Percentiles rank a stretch among this genome's conserved stretches.
phyloP scores from a whole-genome alignment of 768 basidiomycete genomes.

The Pulveroboletus sp. region DNA sequence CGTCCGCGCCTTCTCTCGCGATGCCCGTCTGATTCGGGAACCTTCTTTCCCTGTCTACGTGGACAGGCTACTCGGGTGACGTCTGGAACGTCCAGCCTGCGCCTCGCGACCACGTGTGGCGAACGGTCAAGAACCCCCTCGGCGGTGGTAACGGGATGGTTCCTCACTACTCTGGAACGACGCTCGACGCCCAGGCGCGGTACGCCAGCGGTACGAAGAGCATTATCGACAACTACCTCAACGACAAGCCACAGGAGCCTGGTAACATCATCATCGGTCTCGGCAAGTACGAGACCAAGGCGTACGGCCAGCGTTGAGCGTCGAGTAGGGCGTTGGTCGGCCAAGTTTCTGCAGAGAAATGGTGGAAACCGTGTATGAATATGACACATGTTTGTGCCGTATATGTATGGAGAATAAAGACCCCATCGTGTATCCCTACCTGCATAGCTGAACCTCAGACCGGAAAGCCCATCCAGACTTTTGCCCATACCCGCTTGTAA shows the following conservation, averaged over 20 bases:
- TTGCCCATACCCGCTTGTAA: too few species aligned
- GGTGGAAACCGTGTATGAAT: neutral
- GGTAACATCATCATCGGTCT: constrained; percentile 78
- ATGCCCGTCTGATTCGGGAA: neutral
- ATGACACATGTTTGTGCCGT: neutral
- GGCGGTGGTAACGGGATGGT: constrained; percentile 90
- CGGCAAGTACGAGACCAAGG: constrained; percentile 50
- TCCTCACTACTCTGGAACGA: constrained; percentile 84
- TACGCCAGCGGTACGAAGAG: constrained; percentile 71
- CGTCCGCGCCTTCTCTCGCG: neutral
- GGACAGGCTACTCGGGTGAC: constrained; percentile 43
- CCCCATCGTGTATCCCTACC: too few species aligned
- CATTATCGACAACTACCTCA: constrained; percentile 71
- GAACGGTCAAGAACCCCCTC: constrained; percentile 74
- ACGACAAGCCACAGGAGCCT: constrained; percentile 61
- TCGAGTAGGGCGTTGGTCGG: neutral
- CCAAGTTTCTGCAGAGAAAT: neutral
- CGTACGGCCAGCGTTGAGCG: constrained; percentile 34
- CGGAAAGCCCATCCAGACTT: too few species aligned
- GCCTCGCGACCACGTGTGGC: constrained; percentile 82
- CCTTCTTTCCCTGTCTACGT: neutral
- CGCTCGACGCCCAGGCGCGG: constrained; percentile 83
- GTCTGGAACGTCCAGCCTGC: constrained; percentile 90
- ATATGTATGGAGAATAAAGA: neutral
- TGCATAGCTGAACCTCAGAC: too few species aligned